These are phyloP conservation scores for Bocquillonia castaneifolia DNA, from an alignment of 441 rosid genomes.

Conservation along the genomic window DNA sequence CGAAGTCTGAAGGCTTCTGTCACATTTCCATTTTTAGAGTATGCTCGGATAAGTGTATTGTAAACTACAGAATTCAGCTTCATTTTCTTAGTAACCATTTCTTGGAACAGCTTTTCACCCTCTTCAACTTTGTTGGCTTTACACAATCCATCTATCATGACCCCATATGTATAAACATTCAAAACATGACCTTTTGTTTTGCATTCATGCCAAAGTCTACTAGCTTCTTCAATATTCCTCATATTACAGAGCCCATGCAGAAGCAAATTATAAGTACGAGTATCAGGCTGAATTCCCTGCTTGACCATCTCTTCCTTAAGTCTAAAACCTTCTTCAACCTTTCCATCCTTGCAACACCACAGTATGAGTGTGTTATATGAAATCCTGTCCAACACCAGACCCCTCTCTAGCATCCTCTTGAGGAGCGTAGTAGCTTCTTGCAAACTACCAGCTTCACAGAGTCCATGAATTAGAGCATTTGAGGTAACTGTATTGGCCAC, in stretches of 20 bases:
- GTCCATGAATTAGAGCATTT: constrained; percentile 73
- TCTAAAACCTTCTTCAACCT: constrained; percentile 53
- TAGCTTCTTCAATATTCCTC: constrained; percentile 52
- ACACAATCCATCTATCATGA: constrained; percentile 72
- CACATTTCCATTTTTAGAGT: constrained; percentile 53
- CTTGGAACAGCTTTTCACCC: constrained; percentile 56
- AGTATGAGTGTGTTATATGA: constrained; percentile 59
- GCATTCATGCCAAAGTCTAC: constrained; percentile 48
- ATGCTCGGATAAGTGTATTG: constrained; percentile 51
- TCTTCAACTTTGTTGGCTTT: constrained; percentile 57
- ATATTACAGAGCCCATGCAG: constrained; percentile 47
- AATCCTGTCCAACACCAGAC: constrained; percentile 45
- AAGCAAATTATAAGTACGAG: constrained; percentile 59
- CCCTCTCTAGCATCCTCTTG: constrained; percentile 45
- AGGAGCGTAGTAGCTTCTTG: constrained; percentile 49
- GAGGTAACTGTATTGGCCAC: constrained; percentile 44
- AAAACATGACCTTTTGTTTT: constrained; percentile 46
- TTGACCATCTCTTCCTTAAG: constrained; percentile 53
- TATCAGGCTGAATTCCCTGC: constrained; percentile 48
- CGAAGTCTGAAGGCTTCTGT: constrained; percentile 49
- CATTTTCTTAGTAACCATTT: constrained; percentile 50
- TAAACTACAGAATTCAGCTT: constrained; percentile 53
- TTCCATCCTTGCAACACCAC: constrained; percentile 47
- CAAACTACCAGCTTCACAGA: constrained; percentile 52
- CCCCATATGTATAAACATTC: constrained; percentile 57